These are phyloP conservation scores for Aspergillus olivimuriae DNA, from an alignment of 495 filamentous ascomycete genomes.

Conservation along the genomic window DNA sequence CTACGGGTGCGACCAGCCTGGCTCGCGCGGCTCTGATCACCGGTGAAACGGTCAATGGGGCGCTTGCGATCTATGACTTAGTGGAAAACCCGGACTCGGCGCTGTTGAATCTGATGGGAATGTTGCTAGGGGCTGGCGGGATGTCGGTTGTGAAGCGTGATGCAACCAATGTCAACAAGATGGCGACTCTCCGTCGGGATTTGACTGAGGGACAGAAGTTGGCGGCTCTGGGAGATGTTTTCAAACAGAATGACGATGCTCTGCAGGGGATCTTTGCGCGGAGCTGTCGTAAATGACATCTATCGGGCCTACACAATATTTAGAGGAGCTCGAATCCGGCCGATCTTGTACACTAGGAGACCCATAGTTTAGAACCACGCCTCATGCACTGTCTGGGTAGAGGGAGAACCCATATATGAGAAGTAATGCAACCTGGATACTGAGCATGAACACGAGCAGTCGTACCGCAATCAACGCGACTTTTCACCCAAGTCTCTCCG, in stretches of 20 bases:
- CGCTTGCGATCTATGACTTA: constrained; percentile 1
- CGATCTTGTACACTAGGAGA: too few relatives aligned
- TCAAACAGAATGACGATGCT: background rate
- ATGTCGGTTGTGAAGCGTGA: background rate
- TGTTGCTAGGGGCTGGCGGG: constrained; percentile 2
- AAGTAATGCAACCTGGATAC: too few relatives aligned
- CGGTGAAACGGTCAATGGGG: background rate
- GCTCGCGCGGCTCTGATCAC: background rate
- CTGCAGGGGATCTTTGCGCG: background rate
- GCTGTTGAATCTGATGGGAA: background rate
- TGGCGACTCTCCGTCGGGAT: background rate
- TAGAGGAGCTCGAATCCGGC: too few relatives aligned
- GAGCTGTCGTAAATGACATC: background rate
- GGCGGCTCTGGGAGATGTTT: background rate
- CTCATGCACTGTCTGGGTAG: too few relatives aligned
- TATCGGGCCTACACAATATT: too few relatives aligned
- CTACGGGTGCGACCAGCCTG: background rate
- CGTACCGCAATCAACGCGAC: too few relatives aligned
- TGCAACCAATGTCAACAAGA: background rate
- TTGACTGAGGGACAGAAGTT: background rate
- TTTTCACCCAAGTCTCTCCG: too few relatives aligned
- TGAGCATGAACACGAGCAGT: too few relatives aligned
- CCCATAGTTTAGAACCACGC: too few relatives aligned
- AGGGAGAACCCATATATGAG: too few relatives aligned
- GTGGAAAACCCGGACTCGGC: background rate